Percentiles rank a stretch among this genome's conserved stretches.
Evolutionary conservation across 2,329 filamentous ascomycete species (phyloP).

Genomic region (Aureobasidium sp.): DNA sequence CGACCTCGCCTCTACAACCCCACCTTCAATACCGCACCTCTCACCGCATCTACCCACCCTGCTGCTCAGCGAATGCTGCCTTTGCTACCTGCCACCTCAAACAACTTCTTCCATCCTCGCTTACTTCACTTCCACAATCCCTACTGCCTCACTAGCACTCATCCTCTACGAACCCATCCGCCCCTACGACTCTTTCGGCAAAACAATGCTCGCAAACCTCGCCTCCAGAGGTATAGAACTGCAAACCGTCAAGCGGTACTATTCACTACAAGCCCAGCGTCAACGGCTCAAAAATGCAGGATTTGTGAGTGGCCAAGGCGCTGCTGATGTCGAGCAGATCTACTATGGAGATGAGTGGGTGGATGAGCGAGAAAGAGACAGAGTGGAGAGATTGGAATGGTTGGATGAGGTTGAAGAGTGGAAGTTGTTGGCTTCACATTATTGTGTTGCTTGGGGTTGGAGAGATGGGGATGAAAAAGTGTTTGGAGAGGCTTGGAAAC

Average conservation of each 20-base stretch:
- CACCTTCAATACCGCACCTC: conserved; percentile 36
- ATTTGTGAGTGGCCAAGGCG: conserved; percentile 52
- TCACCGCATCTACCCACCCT: conserved; percentile 64
- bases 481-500: conserved; percentile 16
- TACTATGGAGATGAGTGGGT: conserved; percentile 61
- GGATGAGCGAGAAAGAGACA: conserved; percentile 60
- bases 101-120: conserved; percentile 58
- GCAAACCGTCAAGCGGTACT: conserved; percentile 72
- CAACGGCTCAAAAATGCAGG: conserved; percentile 59
- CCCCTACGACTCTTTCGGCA: conserved; percentile 78
- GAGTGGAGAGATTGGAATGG: conserved; percentile 74
- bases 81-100: conserved; percentile 71
- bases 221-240: conserved; percentile 74
- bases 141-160: conserved; percentile 47
- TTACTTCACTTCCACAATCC: conserved; percentile 31
- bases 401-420: conserved; percentile 96
- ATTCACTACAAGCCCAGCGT: conserved; percentile 60
- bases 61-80: conserved; percentile 88
- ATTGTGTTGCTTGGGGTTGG: conserved; percentile 86
- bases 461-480: conserved; percentile 40
- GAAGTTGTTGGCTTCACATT: conserved; percentile 78
- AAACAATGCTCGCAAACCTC: conserved; percentile 87
- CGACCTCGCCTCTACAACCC: conserved; percentile 38
- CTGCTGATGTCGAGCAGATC: conserved; percentile 58
- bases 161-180: conserved; percentile 85